These are phyloP conservation scores for Calvatia gigantea DNA, from an alignment of 768 basidiomycete species.

Conservation along the genomic window DNA sequence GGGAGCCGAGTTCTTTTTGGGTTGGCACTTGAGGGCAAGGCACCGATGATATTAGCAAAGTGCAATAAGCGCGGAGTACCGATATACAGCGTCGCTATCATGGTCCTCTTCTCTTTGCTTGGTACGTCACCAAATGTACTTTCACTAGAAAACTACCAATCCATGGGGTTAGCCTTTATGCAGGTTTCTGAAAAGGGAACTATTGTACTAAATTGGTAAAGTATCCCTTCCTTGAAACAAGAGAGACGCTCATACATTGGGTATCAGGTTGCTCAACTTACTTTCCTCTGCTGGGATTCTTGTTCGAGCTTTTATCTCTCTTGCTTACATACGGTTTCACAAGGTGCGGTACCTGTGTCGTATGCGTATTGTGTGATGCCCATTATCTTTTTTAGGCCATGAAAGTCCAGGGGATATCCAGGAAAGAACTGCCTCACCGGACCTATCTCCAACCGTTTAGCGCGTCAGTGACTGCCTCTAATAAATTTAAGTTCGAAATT, in stretches of 20 bases:
- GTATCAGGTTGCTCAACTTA: slow-evolving; percentile 46
- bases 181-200: slow-evolving; percentile 46
- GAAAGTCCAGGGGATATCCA: slow-evolving; percentile 39
- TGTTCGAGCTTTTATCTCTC: slow-evolving; percentile 43
- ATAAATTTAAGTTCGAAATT: neutral
- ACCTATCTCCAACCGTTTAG: slow-evolving; percentile 49
- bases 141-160: neutral
- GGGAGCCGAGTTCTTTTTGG: slow-evolving; percentile 51
- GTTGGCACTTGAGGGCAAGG: slow-evolving; percentile 60
- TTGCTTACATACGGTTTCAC: slow-evolving; percentile 47
- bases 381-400: slow-evolving; percentile 29
- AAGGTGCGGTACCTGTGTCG: slow-evolving; percentile 24
- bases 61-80: slow-evolving; percentile 59
- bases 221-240: neutral
- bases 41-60: slow-evolving; percentile 46
- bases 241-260: neutral
- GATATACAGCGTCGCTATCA: slow-evolving; percentile 44
- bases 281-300: slow-evolving; percentile 45
- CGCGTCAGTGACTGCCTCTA: slow-evolving; percentile 26
- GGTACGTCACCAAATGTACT: slow-evolving; percentile 13
- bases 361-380: neutral
- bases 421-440: slow-evolving; percentile 40
- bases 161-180: slow-evolving; percentile 32
- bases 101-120: slow-evolving; percentile 34
- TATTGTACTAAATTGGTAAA: slow-evolving; percentile 45